Base-by-base conservation (phyloP, 257 asterid species). In the Solanum appendiculatum region DNA sequence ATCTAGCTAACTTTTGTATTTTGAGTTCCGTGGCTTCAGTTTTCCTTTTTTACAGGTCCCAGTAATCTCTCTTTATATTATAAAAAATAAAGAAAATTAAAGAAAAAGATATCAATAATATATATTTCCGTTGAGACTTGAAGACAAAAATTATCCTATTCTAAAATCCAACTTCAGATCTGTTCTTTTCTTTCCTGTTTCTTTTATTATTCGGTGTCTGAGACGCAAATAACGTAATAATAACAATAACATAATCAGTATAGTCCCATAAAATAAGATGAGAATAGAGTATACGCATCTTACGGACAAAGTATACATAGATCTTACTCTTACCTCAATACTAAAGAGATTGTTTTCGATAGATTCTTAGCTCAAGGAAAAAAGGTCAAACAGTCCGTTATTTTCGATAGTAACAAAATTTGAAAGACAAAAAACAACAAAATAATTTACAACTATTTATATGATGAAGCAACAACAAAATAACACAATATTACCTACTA, bases 11-110 rank as follows among this genome's bases (percentile, higher is more conserved):
- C 56, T 89, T 56, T 88, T 46, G 89, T 60, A 66, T 75, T 91
- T 91, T 88, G 93, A 89, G 91, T 92, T 95, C 96, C 94, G 87
- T 36, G n/a, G 86, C 44, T 74, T 72, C 37, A 1, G n/a, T 16
- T 69, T 72, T 70, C 44, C 39, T 39, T 54, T 74, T 44, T 56
- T 12, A 14, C 15, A n/a, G 70, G 25, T 37, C 64, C 54, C 80
- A 86, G 63, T 37, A 33, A 20, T 60, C 42, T 69, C 54, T 68
- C 58, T 46, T 84, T 84, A 58, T 39, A 44, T 64, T 84, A 63
- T 77, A 25, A 25, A 77, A 14, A 33, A 18, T n/a, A 75, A 34
- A 15, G 27, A 37, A 36, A 75, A 34, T 63, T 31, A 23, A 84
- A 84, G 23, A 48, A 44, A 77, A 72, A 36, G n/a, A 33, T 31